phyloP scores from a whole-genome alignment of 2,329 filamentous ascomycete species.

The Drechslera avenae region DNA sequence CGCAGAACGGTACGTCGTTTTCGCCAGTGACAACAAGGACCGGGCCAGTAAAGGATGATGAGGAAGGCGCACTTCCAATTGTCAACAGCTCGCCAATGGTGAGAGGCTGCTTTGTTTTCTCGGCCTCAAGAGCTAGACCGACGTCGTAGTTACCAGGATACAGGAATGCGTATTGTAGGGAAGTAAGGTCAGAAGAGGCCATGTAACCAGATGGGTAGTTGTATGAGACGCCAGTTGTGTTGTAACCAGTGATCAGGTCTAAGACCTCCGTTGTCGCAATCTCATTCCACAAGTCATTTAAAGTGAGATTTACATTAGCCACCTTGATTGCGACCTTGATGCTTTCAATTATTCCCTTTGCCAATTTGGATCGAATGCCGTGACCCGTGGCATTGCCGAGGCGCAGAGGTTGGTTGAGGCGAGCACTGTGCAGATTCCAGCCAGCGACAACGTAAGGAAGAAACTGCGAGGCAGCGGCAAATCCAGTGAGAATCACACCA shows the following conservation, averaged over 20 bases:
- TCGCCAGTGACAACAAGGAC: conserved; percentile 64
- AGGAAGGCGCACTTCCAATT: conserved; percentile 50
- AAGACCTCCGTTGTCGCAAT: conserved; percentile 38
- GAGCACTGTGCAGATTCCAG: conserved; percentile 56
- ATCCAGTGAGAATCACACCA: conserved; percentile 66
- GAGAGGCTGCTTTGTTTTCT: conserved; percentile 60
- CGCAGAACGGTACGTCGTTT: conserved; percentile 63
- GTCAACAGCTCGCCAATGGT: conserved; percentile 65
- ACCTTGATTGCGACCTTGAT: conserved; percentile 25
- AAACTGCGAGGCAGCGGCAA: conserved; percentile 57
- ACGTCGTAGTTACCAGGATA: conserved; percentile 61
- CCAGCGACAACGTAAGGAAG: conserved; percentile 51
- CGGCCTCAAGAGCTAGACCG: conserved; percentile 55
- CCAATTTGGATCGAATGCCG: conserved; percentile 18
- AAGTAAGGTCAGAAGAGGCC: conserved; percentile 52
- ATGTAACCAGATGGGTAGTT: conserved; percentile 59
- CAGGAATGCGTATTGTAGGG: conserved; percentile 58
- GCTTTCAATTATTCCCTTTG: conserved; percentile 17
- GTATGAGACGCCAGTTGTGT: conserved; percentile 27
- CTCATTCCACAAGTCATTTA: conserved; percentile 34
- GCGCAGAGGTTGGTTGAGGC: conserved; percentile 49
- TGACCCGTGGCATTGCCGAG: conserved; percentile 41
- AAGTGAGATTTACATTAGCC: conserved; percentile 18
- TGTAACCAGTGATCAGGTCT: conserved; percentile 39
- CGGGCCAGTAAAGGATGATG: conserved; percentile 56